A percentile compares a stretch with the other conserved stretches of the same genome.
Conservation (phyloP, 2,329 filamentous ascomycete species). For the Lachnellula arida region DNA sequence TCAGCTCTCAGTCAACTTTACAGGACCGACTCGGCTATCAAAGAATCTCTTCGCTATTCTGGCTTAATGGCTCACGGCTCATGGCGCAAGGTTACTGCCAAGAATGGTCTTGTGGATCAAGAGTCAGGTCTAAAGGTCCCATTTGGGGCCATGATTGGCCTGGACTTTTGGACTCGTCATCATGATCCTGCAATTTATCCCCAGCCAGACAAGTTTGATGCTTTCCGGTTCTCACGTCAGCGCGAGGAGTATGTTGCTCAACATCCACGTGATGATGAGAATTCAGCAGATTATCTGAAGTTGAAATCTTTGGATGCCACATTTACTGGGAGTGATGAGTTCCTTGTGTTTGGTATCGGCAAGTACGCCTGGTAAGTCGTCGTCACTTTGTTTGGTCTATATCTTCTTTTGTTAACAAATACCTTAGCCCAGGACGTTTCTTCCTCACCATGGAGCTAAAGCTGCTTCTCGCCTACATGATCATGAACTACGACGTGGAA, state of each 20-base stretch:
- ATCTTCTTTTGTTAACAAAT: too few species aligned
- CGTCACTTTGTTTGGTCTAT: too few species aligned
- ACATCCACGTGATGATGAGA: too few species aligned
- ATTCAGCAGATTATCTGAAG: too few species aligned
- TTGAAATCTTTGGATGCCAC: too few species aligned
- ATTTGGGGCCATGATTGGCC: background rate
- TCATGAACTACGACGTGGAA: constrained; percentile 30
- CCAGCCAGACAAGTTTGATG: constrained; percentile 7
- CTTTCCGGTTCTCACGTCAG: constrained; percentile 12
- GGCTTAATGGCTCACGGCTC: constrained; percentile 11
- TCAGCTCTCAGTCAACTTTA: constrained; percentile 27
- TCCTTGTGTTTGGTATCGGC: constrained; percentile 35
- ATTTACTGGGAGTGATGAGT: constrained; percentile 13
- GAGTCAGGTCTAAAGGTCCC: background rate
- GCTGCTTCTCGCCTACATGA: constrained; percentile 41
- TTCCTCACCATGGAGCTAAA: constrained; percentile 37
- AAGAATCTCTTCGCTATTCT: constrained; percentile 31
- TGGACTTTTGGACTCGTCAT: background rate
- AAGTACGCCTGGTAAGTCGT: constrained; percentile 33
- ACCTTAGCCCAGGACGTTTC: constrained; percentile 34
- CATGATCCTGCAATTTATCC: constrained; percentile 1
- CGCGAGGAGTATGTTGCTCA: constrained; percentile 2
- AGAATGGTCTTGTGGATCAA: constrained; percentile 13
- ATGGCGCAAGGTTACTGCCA: constrained; percentile 19
- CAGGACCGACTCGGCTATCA: constrained; percentile 30